Evolutionary conservation across 2,329 filamentous ascomycete genomes (phyloP), one percentile per base, ranked within the genome.

Genomic region (Diaporthe capsici): DNA sequence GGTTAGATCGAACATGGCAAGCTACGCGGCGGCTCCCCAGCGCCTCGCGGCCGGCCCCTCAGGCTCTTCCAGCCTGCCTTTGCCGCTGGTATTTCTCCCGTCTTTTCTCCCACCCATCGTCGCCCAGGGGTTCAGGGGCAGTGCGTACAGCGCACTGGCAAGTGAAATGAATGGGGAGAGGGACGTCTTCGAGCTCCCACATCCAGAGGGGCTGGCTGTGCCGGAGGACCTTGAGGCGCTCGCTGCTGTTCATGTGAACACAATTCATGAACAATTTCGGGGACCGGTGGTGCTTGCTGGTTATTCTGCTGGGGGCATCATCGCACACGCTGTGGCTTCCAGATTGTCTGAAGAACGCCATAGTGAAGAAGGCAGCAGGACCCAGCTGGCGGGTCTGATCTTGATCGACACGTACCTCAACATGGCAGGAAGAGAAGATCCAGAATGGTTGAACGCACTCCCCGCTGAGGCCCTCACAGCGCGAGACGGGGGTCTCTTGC

Each of bases 351-450:
- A 39, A 7, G 47, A 28, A 3, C 0, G 1, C 4, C 3, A 8
- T 13, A 7, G 4, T 3, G 22, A 42, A 28, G 2, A 8, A 20
- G 4, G 4, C 5, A 13, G 20, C 17, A 42, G 15, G n/a, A 5
- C 15, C n/a, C 34, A 31, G 65, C 6, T 70, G 22, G 65, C 34
- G 0, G 65, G 65, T 10, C 3, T 70, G 37, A 17, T 55, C 8
- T 34, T 70, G 34, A 70, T 70, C 12, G 65, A 70, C 13, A 70
- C 65, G 2, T 70, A 70, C 12, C 12, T 70, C 22, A 70, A 55
- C 34, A 55, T 42, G 34, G n/a, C 2, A 9, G 49, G 34, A 4
- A 20, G 9, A 22, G 4, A 31, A 4, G n/a, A 55, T 3, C 65
- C 65, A 42, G 65, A 70, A 3, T 70, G 65, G 65, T 9, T 70